Evolutionary conservation across 2,329 filamentous ascomycete genomes (phyloP), one percentile per base, ranked within the genome.

Genomic region (Pyrenophora graminea): DNA sequence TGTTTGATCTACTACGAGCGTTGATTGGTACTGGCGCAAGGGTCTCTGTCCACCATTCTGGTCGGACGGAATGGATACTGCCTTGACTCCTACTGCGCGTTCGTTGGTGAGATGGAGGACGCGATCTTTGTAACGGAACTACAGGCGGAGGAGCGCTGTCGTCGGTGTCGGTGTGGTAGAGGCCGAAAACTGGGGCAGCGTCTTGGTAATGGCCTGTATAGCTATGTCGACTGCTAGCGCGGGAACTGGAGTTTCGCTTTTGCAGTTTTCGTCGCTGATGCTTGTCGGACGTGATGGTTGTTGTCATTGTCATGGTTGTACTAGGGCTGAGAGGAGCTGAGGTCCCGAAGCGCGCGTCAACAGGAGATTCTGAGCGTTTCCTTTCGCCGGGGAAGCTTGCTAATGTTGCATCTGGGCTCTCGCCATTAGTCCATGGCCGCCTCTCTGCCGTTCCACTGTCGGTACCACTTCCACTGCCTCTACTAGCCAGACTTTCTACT

Each of bases 401-500:
- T 8, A 30, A 25, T 7, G 40, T 19, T 34, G 12, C 44, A 19
- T 49, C 40, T 15, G 45, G 34, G 5, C 31, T 49, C 23, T 52
- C 19, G 18, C 32, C 41, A 15, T 52, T 40, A 18, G 19, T 45
- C 45, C 30, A 43, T 10, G 23, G 39, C 32, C 31, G 19, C 39
- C 43, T 53, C 31, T 47, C 45, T 3, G 31, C 18, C 18, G 25
- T 59, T 47, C 18, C 39, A 34, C 39, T 31, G 7, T 55, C 53
- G 12, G 49, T 59, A 19, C 53, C 53, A 15, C 47, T 63, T 12
- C 53, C 51, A 9, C 52, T 59, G 2, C 57, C 55, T 23, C 46
- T 57, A 30, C 53, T 61, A 9, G 46, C 40, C 17, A 48, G 40
- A 15, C 57, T 62, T 25, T 53, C 52, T 40, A 66, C 34, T 3